A percentile compares a stretch with the other conserved stretches of the same genome.
These are phyloP conservation scores for Leccinum longicurvipes DNA, from an alignment of 768 basidiomycete genomes.

Conservation along the genomic window DNA sequence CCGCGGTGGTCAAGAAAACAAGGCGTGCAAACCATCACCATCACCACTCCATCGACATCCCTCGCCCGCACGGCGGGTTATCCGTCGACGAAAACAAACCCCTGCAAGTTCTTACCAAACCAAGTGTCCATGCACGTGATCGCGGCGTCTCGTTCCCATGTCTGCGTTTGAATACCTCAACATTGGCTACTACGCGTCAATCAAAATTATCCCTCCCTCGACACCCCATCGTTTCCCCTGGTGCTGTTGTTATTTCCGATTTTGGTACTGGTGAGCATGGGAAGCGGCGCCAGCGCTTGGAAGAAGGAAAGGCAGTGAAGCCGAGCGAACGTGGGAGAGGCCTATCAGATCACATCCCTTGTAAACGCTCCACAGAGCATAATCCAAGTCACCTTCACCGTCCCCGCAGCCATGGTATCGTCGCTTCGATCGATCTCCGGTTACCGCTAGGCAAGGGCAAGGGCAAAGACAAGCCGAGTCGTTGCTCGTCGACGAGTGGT, in stretches of 20 bases:
- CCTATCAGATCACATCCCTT: neutral
- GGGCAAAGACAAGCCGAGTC: neutral
- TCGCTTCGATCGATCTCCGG: conserved; percentile 20
- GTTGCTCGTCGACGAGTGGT: neutral
- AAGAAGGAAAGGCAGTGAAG: neutral
- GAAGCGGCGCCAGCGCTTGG: neutral
- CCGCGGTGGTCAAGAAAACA: conserved; percentile 1
- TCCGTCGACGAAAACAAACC: conserved; percentile 21
- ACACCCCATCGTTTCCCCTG: neutral
- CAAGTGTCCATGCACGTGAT: neutral
- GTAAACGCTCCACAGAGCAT: neutral
- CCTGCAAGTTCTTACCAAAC: neutral
- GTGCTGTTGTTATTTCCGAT: neutral
- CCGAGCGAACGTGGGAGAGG: no score
- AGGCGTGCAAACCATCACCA: conserved; percentile 6
- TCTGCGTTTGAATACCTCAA: conserved; percentile 5
- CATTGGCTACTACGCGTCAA: neutral
- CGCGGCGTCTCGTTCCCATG: conserved; percentile 14
- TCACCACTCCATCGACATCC: neutral
- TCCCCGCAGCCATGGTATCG: neutral
- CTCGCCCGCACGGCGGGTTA: neutral
- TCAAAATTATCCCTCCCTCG: conserved; percentile 1
- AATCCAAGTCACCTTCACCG: neutral
- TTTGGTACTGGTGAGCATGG: neutral
- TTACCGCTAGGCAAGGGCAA: neutral